A percentile compares a stretch with the other conserved stretches of the same genome.
phyloP scores from a whole-genome alignment of 352 stramenopile genomes.

The Phytophthora uliginosa region DNA sequence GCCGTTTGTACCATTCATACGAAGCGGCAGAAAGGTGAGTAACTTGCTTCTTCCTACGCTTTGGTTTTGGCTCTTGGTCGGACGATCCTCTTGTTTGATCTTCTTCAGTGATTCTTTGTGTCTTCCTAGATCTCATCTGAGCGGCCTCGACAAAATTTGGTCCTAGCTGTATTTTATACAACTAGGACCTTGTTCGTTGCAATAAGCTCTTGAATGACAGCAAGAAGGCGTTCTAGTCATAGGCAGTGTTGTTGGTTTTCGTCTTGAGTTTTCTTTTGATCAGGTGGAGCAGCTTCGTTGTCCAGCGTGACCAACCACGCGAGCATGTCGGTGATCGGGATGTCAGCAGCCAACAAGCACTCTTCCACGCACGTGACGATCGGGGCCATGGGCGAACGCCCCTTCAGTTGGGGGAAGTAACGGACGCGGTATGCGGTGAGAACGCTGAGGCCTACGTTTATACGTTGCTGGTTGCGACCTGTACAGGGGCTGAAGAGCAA shows the following conservation, averaged over 20 bases:
- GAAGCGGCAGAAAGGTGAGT: constrained; percentile 11
- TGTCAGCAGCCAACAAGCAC: neutral
- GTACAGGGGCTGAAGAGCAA: no score
- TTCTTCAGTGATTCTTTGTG: neutral
- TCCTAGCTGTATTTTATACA: no score
- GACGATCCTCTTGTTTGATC: neutral
- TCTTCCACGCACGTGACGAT: constrained; percentile 2
- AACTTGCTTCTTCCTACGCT: constrained; percentile 3
- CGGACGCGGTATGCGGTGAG: neutral
- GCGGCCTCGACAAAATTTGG: neutral
- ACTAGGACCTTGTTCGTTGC: neutral
- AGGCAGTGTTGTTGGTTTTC: neutral
- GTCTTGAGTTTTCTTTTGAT: neutral
- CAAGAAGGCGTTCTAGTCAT: neutral
- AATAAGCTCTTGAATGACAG: neutral
- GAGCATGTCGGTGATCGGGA: neutral
- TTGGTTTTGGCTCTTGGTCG: constrained; percentile 4
- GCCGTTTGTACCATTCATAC: constrained; percentile 22
- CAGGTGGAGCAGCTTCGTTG: neutral
- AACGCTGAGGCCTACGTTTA: neutral
- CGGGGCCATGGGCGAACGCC: neutral
- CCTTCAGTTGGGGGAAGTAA: neutral
- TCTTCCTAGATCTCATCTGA: neutral
- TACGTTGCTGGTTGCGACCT: no score
- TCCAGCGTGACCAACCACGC: neutral